Base-by-base conservation (phyloP, 2,329 filamentous ascomycete species). In the Neopestalotiopsis clavispora region DNA sequence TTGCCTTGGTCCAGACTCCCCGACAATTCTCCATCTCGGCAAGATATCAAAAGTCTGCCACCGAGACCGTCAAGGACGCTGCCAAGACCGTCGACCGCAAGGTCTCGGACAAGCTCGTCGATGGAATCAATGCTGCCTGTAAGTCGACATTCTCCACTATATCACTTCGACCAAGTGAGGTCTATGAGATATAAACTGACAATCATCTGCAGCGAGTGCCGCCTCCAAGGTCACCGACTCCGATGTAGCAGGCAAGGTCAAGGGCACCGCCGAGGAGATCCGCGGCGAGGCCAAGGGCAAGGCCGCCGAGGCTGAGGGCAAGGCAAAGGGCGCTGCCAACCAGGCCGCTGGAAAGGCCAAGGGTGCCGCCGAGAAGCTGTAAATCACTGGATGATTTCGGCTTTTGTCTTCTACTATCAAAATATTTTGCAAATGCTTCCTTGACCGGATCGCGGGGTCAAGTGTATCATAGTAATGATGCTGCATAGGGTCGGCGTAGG, bases 71-170 rank as follows among this genome's bases (percentile, higher is more conserved):
- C 73, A 91, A 90, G 79, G 88, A 91, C 70, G 84, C 84, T 3
- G 78, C 88, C 68, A 89, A 91, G 79, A 81, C 80, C 5, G 87
- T 90, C 5, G 88, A 91, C 80, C 84, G 87, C 38, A 84, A 81
- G 64, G 87, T 91, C 57, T 85, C 86, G 69, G 86, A 89, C 76
- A 90, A 89, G 76, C 76, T 91, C 20, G 86, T 90, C 34, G 86
- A 88, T 52, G 88, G 87, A 17, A 89, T 92, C 75, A 83, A 91
- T 72, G 80, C 83, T 61, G 85, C 86, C 63, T 78, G 90, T 90
- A 82, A 69, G 86, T 82, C 32, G 32, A 17, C 14, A 38, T 45
- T 49, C 34, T 9, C 34, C 0, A 4, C 6, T 38, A 12, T 2
- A 28, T 28, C 23, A 28, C 3, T 28, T 30, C 59, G 30, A 42